phyloP scores from a whole-genome alignment of 495 filamentous ascomycete species.

The Parathielavia hyrcaniae region DNA sequence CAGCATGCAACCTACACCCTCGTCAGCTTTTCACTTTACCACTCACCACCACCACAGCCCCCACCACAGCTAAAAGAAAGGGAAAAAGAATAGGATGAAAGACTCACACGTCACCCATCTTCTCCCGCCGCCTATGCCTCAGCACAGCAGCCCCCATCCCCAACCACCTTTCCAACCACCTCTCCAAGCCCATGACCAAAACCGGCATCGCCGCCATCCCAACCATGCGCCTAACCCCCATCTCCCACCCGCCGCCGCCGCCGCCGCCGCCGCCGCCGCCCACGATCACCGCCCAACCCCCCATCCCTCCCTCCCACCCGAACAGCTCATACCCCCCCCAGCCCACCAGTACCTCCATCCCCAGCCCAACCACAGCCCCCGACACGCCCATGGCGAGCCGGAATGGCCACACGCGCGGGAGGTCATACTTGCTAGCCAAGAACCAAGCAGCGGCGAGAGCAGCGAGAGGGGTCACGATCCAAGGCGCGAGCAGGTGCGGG shows the following conservation, averaged over 20 bases:
- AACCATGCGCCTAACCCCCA: not conserved
- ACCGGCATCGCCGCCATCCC: slow-evolving; percentile 9
- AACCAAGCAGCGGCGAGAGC: slow-evolving; percentile 14
- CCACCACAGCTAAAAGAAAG: no score
- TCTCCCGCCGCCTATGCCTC: not conserved
- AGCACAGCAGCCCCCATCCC: not conserved
- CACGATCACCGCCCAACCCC: not conserved
- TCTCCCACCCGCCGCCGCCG: slow-evolving; percentile 3
- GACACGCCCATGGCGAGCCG: slow-evolving; percentile 23
- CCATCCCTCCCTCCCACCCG: not conserved
- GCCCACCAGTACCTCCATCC: slow-evolving; percentile 12
- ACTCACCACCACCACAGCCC: not conserved
- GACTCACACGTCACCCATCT: not conserved
- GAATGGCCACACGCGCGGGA: slow-evolving; percentile 23
- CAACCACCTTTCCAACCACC: not conserved
- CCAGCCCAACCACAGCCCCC: slow-evolving; percentile 12
- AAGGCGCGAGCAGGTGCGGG: not conserved
- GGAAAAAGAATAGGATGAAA: no score
- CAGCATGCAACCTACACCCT: not conserved
- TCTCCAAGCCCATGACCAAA: slow-evolving; percentile 1
- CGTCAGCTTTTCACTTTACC: not conserved
- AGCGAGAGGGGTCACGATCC: slow-evolving; percentile 10
- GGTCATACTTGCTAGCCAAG: slow-evolving; percentile 21
- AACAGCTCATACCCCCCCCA: slow-evolving; percentile 15
- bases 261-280: no score